These are phyloP conservation scores for Gentiana straminea DNA, from an alignment of 257 asterid genomes.

Conservation along the genomic window DNA sequence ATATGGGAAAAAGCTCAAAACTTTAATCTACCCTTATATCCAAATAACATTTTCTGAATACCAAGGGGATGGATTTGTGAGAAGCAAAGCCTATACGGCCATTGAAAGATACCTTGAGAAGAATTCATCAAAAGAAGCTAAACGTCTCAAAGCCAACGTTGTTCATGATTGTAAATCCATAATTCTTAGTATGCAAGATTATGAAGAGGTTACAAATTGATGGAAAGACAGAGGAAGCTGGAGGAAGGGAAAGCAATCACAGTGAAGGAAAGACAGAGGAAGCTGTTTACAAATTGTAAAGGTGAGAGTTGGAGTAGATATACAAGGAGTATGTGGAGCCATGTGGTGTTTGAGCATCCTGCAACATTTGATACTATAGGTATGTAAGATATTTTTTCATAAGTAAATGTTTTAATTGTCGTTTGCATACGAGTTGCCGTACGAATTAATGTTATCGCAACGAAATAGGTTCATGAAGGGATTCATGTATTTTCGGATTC, in stretches of 20 bases:
- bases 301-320: slow-evolving; percentile 16
- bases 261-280: slow-evolving; percentile 28
- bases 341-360: slow-evolving; percentile 41
- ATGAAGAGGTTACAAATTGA: slow-evolving; percentile 41
- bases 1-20: neutral
- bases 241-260: slow-evolving; percentile 41
- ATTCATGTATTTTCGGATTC: too few relatives aligned
- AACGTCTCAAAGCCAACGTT: slow-evolving; percentile 1
- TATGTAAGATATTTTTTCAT: too few relatives aligned
- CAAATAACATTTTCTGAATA: slow-evolving; percentile 14
- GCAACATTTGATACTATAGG: neutral
- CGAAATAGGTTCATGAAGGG: too few relatives aligned
- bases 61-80: slow-evolving; percentile 6
- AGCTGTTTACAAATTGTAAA: slow-evolving; percentile 34
- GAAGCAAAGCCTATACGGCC: slow-evolving; percentile 8
- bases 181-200: slow-evolving; percentile 39
- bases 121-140: neutral
- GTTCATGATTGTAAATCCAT: slow-evolving; percentile 19
- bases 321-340: slow-evolving; percentile 37
- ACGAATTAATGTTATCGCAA: too few relatives aligned
- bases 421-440: too few relatives aligned
- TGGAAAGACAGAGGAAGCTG: slow-evolving; percentile 4
- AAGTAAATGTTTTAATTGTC: too few relatives aligned
- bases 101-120: slow-evolving; percentile 5
- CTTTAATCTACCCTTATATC: slow-evolving; percentile 15